Conservation (phyloP, 1,284 basidiomycete genomes). For the Pyrrhoderma lamaoense region DNA sequence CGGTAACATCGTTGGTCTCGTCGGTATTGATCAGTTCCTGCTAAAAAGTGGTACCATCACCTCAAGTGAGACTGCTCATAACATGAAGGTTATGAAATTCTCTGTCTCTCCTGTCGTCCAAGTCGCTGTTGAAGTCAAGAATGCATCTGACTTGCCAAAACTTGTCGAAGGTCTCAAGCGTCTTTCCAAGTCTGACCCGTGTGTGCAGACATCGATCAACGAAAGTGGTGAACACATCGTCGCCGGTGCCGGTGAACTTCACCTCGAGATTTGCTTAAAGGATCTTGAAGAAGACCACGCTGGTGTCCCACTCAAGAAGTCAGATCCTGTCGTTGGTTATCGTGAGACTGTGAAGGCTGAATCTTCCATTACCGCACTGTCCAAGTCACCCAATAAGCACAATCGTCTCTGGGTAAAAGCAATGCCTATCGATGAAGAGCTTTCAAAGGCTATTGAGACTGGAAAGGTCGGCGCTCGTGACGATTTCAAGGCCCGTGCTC, state of each 20-base stretch:
- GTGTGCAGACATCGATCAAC: constrained; percentile 92
- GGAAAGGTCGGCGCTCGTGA: constrained; percentile 89
- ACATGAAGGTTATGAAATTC: constrained; percentile 99
- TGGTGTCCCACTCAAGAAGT: constrained; percentile 98
- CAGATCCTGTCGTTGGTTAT: constrained; percentile 97
- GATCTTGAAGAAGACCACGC: constrained; percentile 99
- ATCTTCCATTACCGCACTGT: constrained; percentile 93
- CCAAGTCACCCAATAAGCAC: constrained; percentile 99
- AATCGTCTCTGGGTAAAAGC: constrained; percentile 97
- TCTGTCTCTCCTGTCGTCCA: constrained; percentile 99
- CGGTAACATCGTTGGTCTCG: constrained; percentile 98
- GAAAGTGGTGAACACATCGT: constrained; percentile 98
- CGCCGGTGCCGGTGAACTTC: constrained; percentile 98
- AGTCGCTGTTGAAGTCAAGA: constrained; percentile 99
- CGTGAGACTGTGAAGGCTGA: constrained; percentile 97
- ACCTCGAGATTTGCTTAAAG: constrained; percentile 99
- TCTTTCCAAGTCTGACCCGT: constrained; percentile 99
- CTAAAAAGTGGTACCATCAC: constrained; percentile 99
- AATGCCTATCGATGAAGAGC: constrained; percentile 88
- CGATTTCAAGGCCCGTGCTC: constrained; percentile 96
- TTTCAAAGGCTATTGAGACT: constrained; percentile 86
- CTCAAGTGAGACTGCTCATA: constrained; percentile 97
- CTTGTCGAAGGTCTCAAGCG: constrained; percentile 99
- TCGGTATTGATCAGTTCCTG: constrained; percentile 99
- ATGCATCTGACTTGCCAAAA: constrained; percentile 97